Evolutionary conservation across 2,329 filamentous ascomycete genomes (phyloP), one percentile per base, ranked within the genome.

Genomic region (Aspergillus texensis): DNA sequence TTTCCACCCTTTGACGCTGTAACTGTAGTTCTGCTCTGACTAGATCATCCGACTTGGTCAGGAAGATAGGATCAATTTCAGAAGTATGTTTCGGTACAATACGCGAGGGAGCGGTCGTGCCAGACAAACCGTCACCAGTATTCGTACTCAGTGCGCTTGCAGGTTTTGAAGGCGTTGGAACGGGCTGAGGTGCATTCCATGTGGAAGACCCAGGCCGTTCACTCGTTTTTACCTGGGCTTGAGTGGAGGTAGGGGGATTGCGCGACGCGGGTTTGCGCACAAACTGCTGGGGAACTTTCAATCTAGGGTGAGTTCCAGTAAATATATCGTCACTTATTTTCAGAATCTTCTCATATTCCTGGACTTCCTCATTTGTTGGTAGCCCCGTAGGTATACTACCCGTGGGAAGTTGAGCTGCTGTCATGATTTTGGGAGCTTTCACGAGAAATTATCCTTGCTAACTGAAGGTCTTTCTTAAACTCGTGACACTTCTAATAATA

Each of bases 31-130:
- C 93, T 73, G 93, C 92, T 80, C 88, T 91, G 74, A 95, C 88
- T 69, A 96, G 83, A 74, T 92, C 88, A 74, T 93, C 91, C 70
- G 93, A 94, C 79, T 97, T 97, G 74, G 92, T 90, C 77, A 96
- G 84, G 70, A 96, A 84, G 65, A 96, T 88, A 57, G 93, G 92
- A 77, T 96, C 88, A 80, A 95, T 91, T 77, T 90, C 89, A 64
- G 88, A 87, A 67, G 84, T 86, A 68, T 84, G 78, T 71, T 80
- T 83, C 65, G 79, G 77, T 70, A 77, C 70, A 66, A 78, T 70
- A 71, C 75, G 78, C 67, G 77, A 72, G 57, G 77, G 71, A 67
- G 64, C 66, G 34, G 70, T 58, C 24, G 69, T 62, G 61, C 60
- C 62, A 60, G 74, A 68, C 9, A 69, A 60, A 43, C 65, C 63